Base-by-base conservation (phyloP, 2,329 filamentous ascomycete species). In the Hyphodiscus sp. region DNA sequence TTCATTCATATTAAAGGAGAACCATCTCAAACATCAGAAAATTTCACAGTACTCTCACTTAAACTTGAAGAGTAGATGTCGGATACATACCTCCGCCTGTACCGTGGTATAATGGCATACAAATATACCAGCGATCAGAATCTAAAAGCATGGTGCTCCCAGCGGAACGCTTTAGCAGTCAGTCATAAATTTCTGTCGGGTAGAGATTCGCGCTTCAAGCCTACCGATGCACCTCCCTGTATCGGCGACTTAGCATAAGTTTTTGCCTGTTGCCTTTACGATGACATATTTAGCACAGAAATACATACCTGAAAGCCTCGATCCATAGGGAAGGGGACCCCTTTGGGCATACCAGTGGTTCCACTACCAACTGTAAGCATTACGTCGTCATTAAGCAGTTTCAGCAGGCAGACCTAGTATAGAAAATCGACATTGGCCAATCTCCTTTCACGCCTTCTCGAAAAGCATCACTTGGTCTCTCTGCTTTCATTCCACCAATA, bases 101-200 rank as follows among this genome's bases (percentile, higher is more conserved):
- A 15, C 86, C 86, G 67, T 91, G 87, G 65, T 90, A 91, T 30
- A 89, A 71, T 0, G 75, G 87, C 86, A 91, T 91, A 68, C 85
- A 87, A 64, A 83, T 79, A 65, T 90, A 91, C 78, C 83, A 89
- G 23, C 83, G 73, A 65, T 89, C 83, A 47, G 57, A 72, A 56
- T 52, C 63, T 54, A 20, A 63, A 49, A 51, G 69, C 65, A 19
- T 57, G 49, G 52, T 48, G 16, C 42, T 51, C 2, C 60, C 57
- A 33, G 52, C 50, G 41, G 48, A 49, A 55, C 56, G 49, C 61
- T 62, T 42, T 20, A 43, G 20, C 20, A 10, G n/a, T 49, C 23
- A 52, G 33, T 38, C 16, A 4, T 38, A n/a, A 38, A 13, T n/a
- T 38, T 13, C 4, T 15, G 2, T 4, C 4, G 4, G 4, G 16